Conservation (phyloP, 2,329 filamentous ascomycete genomes). For the Diplocarpon mali region DNA sequence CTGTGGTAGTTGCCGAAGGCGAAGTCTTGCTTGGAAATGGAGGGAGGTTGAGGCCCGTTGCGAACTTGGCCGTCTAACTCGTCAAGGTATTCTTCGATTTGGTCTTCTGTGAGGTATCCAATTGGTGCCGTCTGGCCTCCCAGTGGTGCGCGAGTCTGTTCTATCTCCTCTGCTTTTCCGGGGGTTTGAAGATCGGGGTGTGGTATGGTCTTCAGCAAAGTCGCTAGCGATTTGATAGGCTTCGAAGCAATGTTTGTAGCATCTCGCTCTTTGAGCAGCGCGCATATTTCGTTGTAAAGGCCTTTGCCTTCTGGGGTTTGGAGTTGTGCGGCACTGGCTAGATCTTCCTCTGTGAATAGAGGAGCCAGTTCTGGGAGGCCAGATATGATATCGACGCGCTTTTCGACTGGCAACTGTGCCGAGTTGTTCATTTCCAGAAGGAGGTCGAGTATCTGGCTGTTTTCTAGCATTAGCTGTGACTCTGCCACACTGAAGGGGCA, state of each 20-base stretch:
- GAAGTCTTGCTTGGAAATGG: constrained; percentile 35
- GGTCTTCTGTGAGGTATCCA: constrained; percentile 56
- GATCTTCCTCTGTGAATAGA: constrained; percentile 20
- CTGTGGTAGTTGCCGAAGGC: constrained; percentile 72
- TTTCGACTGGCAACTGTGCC: constrained; percentile 61
- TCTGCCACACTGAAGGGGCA: not conserved
- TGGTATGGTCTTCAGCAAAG: constrained; percentile 19
- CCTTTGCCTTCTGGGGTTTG: constrained; percentile 21
- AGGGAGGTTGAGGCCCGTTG: constrained; percentile 27
- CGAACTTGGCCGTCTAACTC: constrained; percentile 36
- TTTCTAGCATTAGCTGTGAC: constrained; percentile 1
- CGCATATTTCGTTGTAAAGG: constrained; percentile 20
- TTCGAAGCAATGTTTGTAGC: constrained; percentile 6
- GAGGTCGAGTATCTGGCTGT: constrained; percentile 76
- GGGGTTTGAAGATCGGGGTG: constrained; percentile 16
- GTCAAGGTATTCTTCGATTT: constrained; percentile 64
- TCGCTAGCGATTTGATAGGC: constrained; percentile 23
- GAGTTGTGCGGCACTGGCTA: constrained; percentile 14
- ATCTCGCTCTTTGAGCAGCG: constrained; percentile 20
- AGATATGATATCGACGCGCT: constrained; percentile 59
- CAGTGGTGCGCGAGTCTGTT: constrained; percentile 29
- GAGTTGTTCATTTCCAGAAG: constrained; percentile 83
- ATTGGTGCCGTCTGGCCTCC: constrained; percentile 45
- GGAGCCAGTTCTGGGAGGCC: constrained; percentile 18
- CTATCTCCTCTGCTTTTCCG: constrained; percentile 25